Conservation (phyloP, 441 rosid genomes). For the Corymbia citriodora region DNA sequence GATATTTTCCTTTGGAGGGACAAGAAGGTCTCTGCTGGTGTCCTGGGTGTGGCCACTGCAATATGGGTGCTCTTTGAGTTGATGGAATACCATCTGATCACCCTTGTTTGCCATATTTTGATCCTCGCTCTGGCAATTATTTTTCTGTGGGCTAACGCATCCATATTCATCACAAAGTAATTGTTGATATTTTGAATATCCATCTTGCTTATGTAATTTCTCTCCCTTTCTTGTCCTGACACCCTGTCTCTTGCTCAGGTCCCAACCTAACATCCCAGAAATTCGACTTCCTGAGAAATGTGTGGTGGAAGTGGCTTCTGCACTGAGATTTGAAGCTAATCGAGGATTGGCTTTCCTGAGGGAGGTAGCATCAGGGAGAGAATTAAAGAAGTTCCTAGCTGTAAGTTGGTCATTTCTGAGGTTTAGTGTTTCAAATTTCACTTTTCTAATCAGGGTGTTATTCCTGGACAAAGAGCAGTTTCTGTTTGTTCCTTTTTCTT, state of each 20-base stretch:
- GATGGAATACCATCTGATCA: constrained; percentile 48
- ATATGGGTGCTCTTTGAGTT: constrained; percentile 57
- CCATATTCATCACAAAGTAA: constrained; percentile 49
- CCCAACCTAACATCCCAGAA: constrained; percentile 23
- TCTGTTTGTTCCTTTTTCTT: neutral
- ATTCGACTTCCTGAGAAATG: constrained; percentile 15
- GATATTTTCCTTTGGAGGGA: constrained; percentile 63
- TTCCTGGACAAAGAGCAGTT: neutral
- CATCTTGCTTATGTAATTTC: neutral
- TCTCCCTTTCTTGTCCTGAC: neutral
- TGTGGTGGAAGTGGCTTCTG: constrained; percentile 20
- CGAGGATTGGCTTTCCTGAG: constrained; percentile 17
- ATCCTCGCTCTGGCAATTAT: constrained; percentile 39
- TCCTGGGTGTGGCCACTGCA: constrained; percentile 42
- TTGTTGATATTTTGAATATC: neutral
- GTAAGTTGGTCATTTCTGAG: constrained; percentile 10
- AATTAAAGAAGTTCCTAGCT: constrained; percentile 25
- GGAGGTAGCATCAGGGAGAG: constrained; percentile 25
- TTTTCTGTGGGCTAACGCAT: constrained; percentile 52
- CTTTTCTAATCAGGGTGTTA: neutral
- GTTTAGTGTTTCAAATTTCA: neutral
- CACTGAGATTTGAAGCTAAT: constrained; percentile 17
- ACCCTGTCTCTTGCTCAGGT: neutral
- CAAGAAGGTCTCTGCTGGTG: constrained; percentile 51
- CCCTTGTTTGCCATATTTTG: constrained; percentile 40